Base-by-base conservation (phyloP, 2,329 filamentous ascomycete genomes). In the Fusarium sp. region DNA sequence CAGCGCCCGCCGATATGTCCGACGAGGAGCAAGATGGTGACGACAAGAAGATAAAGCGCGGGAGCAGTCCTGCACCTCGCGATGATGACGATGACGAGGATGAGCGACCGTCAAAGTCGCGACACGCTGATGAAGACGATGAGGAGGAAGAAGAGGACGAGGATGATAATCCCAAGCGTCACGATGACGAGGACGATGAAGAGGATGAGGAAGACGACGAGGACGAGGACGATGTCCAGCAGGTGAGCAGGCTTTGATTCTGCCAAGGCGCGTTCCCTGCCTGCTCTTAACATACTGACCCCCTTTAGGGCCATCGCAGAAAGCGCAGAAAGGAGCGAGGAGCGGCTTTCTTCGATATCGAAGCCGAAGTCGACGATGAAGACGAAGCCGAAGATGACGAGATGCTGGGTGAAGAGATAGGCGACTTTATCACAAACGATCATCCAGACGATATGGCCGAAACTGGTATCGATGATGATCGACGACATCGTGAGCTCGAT, bases 321-420 rank as follows among this genome's bases (percentile, higher is more conserved):
- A 98, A 98, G 83, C 93, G 95, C 66, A 92, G 91, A 82, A 90
- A 90, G 81, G 91, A 93, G 74, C 89, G 89, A 74, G 90, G 94
- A 73, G 94, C 94, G 77, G 92, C 93, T 79, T 98, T 98, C 90
- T 91, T 99, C 84, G 96, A 99, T 90, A 94, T 96, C 79, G 96
- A 99, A 87, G 96, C 96, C 82, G 96, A 98, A 84, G 96, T 99
- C 77, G 96, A 98, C 80, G 96, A 97, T 73, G 95, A 97, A 78
- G 95, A 98, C 77, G 93, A 94, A 75, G 92, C 89, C 75, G 93
- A 94, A 70, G 94, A 97, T 74, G 94, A 97, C 58, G 96, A 98
- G 77, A 94, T 97, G 77, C 95, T 97, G 62, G 91, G 94, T 67
- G 92, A 95, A 77, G 94, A 92, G 75, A 90, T 92, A 60, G 94